Base-by-base conservation (phyloP, 768 basidiomycete genomes). In the Krasilnikovozyma curviuscula region DNA sequence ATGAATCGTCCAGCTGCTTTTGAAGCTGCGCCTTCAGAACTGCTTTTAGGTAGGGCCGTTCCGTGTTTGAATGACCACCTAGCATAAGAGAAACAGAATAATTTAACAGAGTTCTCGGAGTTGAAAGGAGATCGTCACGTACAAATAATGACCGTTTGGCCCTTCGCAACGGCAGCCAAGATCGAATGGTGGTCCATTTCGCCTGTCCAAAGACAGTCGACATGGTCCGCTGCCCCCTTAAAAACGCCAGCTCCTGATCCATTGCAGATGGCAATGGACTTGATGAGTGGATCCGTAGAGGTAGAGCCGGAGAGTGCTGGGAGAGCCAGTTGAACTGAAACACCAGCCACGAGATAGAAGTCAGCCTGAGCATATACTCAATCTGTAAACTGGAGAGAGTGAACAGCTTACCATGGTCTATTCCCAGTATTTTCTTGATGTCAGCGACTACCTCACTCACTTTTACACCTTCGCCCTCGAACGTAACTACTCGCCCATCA, bases 41-140 rank as follows among this genome's bases (percentile, higher is more conserved):
- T 16, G 78, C 46, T 5, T 54, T 74, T 46, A 97, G 78, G 66
- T 84, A 95, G 0, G 85, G 85, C 28, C 89, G 81, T 67, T 97
- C 91, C 37, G 89, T 89, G 65, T 88, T 88, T 14, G 84, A 81
- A 66, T 95, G 91, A 16, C 83, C 83, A 61, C 81, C 82, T 83
- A 55, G 32, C 37, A 48, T 50, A 29, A 7, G 35, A 44, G 28
- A 35, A 19, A 25, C 28, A 25, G 21, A 49, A 45, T 23, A 31
- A 46, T 3, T 62, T 16, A 37, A 3, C 13, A 18, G 21, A 18
- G 27, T 29, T 12, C 27, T 13, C n/a, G n/a, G n/a, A n/a, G n/a
- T n/a, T n/a, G n/a, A n/a, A n/a, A n/a, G 33, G 18, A 34, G 23
- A 28, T 3, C 10, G 13, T 13, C 19, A 44, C 80, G 69, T 66